These are phyloP conservation scores for Aristolochia californica DNA, from an alignment of 164 flowering plant genomes.

Conservation along the genomic window DNA sequence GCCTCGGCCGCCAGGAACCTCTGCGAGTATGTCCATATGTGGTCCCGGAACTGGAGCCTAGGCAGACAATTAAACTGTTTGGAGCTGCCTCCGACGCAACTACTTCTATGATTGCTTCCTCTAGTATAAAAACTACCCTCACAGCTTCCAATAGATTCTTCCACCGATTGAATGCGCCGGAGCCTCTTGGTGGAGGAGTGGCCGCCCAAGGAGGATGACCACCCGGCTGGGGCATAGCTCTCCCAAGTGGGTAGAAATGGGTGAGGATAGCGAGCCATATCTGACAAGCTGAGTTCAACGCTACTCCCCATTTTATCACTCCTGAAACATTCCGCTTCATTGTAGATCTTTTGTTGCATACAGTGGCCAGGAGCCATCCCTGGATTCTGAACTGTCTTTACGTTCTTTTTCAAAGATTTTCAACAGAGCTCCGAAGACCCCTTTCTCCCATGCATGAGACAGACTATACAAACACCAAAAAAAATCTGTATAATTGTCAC, in stretches of 20 bases:
- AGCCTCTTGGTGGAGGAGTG: conserved; percentile 11
- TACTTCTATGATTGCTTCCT: conserved; percentile 2
- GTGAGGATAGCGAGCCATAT: conserved; percentile 13
- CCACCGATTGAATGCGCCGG: conserved; percentile 4
- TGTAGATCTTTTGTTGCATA: conserved; percentile 7
- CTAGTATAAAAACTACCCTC: conserved; percentile 4
- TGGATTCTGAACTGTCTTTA: not conserved
- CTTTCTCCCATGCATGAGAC: not conserved
- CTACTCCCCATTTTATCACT: not conserved
- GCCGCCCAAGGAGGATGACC: conserved; percentile 5
- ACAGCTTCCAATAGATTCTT: conserved; percentile 21
- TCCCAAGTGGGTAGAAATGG: conserved; percentile 10
- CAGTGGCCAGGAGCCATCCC: conserved; percentile 10
- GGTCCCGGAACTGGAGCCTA: conserved; percentile 36
- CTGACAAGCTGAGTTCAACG: conserved; percentile 15
- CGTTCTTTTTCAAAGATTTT: conserved; percentile 7
- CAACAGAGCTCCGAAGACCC: conserved; percentile 10
- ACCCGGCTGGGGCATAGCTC: conserved; percentile 5
- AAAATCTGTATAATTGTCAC: too few relatives aligned
- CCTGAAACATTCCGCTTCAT: conserved; percentile 1
- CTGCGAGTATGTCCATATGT: conserved; percentile 32
- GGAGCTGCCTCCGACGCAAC: conserved; percentile 2
- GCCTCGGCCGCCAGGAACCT: conserved; percentile 41
- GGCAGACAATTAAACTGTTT: conserved; percentile 20
- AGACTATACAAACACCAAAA: not conserved